These are phyloP conservation scores for Penicillium robsamsonii DNA, from an alignment of 495 filamentous ascomycete species.

Conservation along the genomic window DNA sequence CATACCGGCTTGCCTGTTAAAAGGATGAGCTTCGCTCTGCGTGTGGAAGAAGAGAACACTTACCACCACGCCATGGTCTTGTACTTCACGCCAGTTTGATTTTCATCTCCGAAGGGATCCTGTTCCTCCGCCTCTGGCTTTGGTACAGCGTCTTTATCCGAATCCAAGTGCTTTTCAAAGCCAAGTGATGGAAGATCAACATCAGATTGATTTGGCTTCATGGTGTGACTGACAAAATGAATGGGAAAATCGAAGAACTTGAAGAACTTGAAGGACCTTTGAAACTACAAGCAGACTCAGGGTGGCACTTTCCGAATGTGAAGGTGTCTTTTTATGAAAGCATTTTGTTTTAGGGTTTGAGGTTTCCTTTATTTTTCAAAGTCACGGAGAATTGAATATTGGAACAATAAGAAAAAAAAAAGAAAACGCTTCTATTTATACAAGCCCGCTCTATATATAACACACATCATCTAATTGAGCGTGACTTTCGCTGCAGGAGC, in stretches of 20 bases:
- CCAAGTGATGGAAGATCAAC: neutral
- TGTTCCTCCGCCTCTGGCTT: constrained; percentile 4
- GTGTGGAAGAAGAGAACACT: constrained; percentile 10
- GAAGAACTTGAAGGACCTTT: neutral
- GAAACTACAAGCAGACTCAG: neutral
- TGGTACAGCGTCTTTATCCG: neutral
- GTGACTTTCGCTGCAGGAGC: constrained; percentile 41
- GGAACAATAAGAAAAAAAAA: neutral
- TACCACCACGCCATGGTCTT: constrained; percentile 41
- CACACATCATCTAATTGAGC: constrained; percentile 46
- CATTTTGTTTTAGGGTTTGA: neutral
- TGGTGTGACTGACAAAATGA: neutral
- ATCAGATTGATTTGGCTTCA: neutral
- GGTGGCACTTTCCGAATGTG: neutral
- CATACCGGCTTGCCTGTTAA: constrained; percentile 36
- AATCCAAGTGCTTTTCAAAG: constrained; percentile 1
- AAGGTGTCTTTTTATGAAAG: neutral
- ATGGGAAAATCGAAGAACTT: neutral
- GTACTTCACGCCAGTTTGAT: constrained; percentile 29
- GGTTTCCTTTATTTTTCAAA: too few species aligned
- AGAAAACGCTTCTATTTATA: constrained; percentile 38
- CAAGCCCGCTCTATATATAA: constrained; percentile 30
- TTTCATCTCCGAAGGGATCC: constrained; percentile 38
- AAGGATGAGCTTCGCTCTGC: constrained; percentile 2
- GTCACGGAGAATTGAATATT: neutral